Conservation (phyloP, 2,329 filamentous ascomycete species). For the Biscogniauxia sp. region DNA sequence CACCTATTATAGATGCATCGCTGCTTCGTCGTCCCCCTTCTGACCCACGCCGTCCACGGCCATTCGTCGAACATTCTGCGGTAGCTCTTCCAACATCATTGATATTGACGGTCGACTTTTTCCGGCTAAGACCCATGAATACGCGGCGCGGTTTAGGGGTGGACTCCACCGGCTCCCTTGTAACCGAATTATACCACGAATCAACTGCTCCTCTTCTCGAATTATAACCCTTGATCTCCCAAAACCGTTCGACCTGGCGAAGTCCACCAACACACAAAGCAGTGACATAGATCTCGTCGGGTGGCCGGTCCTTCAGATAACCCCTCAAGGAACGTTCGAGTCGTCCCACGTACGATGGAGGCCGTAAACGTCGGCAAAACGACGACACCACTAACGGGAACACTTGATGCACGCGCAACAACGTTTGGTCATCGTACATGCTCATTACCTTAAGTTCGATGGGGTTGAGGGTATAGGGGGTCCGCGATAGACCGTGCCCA, state of each 20-base stretch:
- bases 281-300: conserved; percentile 61
- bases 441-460: conserved; percentile 61
- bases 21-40: conserved; percentile 28
- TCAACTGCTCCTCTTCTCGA: conserved; percentile 58
- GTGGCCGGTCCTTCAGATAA: conserved; percentile 60
- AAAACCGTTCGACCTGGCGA: conserved; percentile 61
- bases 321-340: conserved; percentile 62
- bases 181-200: conserved; percentile 54
- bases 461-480: conserved; percentile 60
- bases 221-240: conserved; percentile 67
- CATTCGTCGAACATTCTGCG: conserved; percentile 11
- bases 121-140: conserved; percentile 54
- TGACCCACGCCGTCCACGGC: conserved; percentile 29
- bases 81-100: conserved; percentile 28
- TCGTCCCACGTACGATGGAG: conserved; percentile 62
- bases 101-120: conserved; percentile 48
- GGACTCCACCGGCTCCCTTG: conserved; percentile 43
- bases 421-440: conserved; percentile 63
- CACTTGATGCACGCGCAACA: conserved; percentile 62
- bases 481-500: conserved; percentile 48
- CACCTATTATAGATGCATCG: conserved; percentile 25
- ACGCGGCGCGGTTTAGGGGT: conserved; percentile 50
- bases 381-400: conserved; percentile 64
- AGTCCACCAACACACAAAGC: conserved; percentile 60
- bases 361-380: conserved; percentile 60